Conservation (phyloP, 371 early-diverging fungal genomes). For the Mortierella sp. region DNA sequence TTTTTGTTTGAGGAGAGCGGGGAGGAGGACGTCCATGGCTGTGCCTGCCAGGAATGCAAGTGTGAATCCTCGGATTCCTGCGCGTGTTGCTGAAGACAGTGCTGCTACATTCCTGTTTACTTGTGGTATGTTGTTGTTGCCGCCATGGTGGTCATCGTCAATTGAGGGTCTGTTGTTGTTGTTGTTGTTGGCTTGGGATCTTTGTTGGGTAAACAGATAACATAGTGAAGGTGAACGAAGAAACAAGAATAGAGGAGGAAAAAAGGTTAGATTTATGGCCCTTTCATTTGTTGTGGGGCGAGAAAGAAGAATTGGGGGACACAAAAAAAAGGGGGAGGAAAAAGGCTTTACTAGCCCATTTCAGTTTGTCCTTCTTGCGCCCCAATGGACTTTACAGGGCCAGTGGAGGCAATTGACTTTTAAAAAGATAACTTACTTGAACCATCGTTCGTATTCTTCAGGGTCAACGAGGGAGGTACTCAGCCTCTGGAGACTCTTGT, state of each 20-base stretch:
- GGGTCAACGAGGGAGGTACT: slow-evolving; percentile 9
- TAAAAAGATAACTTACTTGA: slow-evolving; percentile 14
- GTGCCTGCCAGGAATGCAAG: slow-evolving; percentile 18
- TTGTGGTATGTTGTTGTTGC: neutral
- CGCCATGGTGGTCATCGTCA: neutral
- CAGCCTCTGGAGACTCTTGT: neutral
- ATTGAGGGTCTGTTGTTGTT: neutral
- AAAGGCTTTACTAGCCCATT: neutral
- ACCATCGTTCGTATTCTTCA: slow-evolving; percentile 28
- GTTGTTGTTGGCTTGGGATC: neutral
- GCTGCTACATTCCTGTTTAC: neutral
- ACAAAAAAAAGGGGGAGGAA: neutral
- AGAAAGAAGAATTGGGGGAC: neutral
- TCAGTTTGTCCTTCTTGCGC: too few relatives aligned
- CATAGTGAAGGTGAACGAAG: neutral
- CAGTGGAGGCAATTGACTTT: neutral
- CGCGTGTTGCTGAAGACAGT: slow-evolving; percentile 27
- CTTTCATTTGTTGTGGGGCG: slow-evolving; percentile 6
- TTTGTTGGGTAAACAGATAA: slow-evolving; percentile 3
- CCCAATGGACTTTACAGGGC: neutral
- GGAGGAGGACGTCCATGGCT: slow-evolving; percentile 22
- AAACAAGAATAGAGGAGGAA: neutral
- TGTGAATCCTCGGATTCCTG: slow-evolving; percentile 27
- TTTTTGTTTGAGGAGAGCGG: slow-evolving; percentile 22
- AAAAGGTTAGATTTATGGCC: slow-evolving; percentile 6